A percentile compares a stretch with the other conserved stretches of the same genome.
Conservation (phyloP, 208 protist genomes). For the Acanthamoeba castellanii region DNA sequence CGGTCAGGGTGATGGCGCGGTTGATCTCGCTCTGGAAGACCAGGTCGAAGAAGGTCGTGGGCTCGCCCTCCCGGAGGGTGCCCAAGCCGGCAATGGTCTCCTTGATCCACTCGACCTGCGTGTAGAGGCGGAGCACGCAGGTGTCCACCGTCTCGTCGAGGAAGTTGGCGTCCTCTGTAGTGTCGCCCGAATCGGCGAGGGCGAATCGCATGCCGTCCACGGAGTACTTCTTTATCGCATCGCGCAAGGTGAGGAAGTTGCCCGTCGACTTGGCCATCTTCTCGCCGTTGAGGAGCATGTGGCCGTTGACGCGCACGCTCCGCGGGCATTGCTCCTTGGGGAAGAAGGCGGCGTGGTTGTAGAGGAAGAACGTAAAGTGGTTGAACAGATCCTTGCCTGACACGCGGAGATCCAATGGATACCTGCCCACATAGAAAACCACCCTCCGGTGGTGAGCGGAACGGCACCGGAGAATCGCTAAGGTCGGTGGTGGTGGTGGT, state of each 20-base stretch:
- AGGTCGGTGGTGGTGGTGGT: no score
- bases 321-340: conserved; percentile 91
- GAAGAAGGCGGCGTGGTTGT: conserved; percentile 99
- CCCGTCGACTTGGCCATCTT: conserved; percentile 99
- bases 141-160: conserved; percentile 94
- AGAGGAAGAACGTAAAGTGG: conserved; percentile 99
- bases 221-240: conserved; percentile 84
- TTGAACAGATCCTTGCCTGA: conserved; percentile 99
- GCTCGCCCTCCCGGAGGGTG: conserved; percentile 34
- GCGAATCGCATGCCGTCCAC: conserved; percentile 95
- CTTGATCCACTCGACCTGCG: conserved; percentile 95
- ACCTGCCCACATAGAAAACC: conserved; percentile 89
- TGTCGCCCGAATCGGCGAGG: conserved; percentile 99
- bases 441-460: neutral
- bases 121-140: conserved; percentile 98
- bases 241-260: conserved; percentile 98
- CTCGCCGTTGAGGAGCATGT: conserved; percentile 98
- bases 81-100: conserved; percentile 75
- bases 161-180: conserved; percentile 99
- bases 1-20: conserved; percentile 91
- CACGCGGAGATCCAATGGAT: conserved; percentile 99
- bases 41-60: conserved; percentile 86
- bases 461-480: no score
- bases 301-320: conserved; percentile 98
- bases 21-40: conserved; percentile 97